These are phyloP conservation scores for Venturia aucupariae DNA, from an alignment of 2,329 filamentous ascomycete species.

Conservation along the genomic window DNA sequence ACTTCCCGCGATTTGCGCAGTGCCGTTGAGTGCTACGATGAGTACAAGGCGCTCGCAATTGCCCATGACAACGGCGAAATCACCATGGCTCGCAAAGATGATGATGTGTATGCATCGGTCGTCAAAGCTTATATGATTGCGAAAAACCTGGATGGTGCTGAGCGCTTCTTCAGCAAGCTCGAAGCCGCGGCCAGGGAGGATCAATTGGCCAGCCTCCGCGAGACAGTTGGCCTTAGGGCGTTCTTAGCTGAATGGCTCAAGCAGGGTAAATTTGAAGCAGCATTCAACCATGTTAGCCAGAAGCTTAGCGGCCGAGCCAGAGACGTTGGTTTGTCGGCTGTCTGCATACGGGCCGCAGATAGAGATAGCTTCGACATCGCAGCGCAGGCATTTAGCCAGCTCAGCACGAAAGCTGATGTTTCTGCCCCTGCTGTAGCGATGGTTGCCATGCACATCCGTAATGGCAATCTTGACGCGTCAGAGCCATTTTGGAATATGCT, in stretches of 20 bases:
- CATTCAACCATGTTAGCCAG: conserved; percentile 61
- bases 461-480: conserved; percentile 68
- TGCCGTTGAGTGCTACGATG: conserved; percentile 90
- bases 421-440: conserved; percentile 63
- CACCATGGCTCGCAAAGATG: conserved; percentile 63
- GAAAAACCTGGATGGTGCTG: conserved; percentile 69
- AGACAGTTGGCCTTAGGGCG: conserved; percentile 61
- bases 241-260: conserved; percentile 72
- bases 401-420: conserved; percentile 39
- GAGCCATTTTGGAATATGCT: conserved; percentile 74
- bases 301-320: conserved; percentile 50
- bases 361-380: conserved; percentile 61
- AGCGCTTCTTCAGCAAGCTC: conserved; percentile 79
- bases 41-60: conserved; percentile 85
- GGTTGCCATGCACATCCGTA: conserved; percentile 76
- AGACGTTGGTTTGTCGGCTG: conserved; percentile 56
- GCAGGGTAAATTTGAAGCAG: conserved; percentile 60
- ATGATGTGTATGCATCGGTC: conserved; percentile 80
- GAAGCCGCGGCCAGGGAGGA: conserved; percentile 44
- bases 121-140: conserved; percentile 81
- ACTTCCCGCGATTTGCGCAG: conserved; percentile 70
- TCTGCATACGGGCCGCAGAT: conserved; percentile 74
- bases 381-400: conserved; percentile 43
- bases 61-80: conserved; percentile 67
- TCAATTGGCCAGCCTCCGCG: conserved; percentile 55